Conservation (phyloP, 257 asterid species). For the Gynochthodes officinalis region DNA sequence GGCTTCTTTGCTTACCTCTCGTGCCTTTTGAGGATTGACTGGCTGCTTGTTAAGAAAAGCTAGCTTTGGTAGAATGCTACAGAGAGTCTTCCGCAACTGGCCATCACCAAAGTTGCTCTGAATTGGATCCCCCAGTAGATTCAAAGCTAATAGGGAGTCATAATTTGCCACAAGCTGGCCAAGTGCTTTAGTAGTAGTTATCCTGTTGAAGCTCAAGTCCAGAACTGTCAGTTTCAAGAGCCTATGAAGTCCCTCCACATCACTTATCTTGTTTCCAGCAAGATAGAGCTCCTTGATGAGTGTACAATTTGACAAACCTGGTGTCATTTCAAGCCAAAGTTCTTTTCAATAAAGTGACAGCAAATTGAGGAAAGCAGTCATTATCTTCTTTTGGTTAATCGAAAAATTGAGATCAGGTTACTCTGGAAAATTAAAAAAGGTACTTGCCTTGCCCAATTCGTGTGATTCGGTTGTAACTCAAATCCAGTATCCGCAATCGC, state of each 20-base stretch:
- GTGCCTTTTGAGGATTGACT: conserved; percentile 51
- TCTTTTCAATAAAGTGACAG: not conserved
- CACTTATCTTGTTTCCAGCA: conserved; percentile 80
- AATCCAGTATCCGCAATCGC: conserved; percentile 69
- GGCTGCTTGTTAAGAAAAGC: conserved; percentile 66
- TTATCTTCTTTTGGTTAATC: not conserved
- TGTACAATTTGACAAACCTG: conserved; percentile 69
- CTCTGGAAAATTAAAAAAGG: not conserved
- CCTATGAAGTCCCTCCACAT: conserved; percentile 79
- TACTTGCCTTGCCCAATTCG: conserved; percentile 74
- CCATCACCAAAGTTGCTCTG: conserved; percentile 68
- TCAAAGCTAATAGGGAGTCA: conserved; percentile 58
- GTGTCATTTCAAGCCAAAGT: conserved; percentile 11
- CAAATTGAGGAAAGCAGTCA: not conserved
- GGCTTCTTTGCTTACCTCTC: conserved; percentile 50
- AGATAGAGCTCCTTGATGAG: conserved; percentile 74
- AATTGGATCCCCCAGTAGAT: conserved; percentile 72
- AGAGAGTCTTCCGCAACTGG: conserved; percentile 51
- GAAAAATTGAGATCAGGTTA: not conserved
- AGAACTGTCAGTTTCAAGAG: conserved; percentile 65
- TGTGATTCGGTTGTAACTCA: conserved; percentile 76
- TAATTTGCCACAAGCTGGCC: conserved; percentile 89
- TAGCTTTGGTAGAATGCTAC: conserved; percentile 67
- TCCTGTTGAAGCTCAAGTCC: conserved; percentile 82
- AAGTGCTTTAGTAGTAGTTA: conserved; percentile 67